phyloP scores from a whole-genome alignment of 1,284 basidiomycete species.

The Inonotus hispidus region DNA sequence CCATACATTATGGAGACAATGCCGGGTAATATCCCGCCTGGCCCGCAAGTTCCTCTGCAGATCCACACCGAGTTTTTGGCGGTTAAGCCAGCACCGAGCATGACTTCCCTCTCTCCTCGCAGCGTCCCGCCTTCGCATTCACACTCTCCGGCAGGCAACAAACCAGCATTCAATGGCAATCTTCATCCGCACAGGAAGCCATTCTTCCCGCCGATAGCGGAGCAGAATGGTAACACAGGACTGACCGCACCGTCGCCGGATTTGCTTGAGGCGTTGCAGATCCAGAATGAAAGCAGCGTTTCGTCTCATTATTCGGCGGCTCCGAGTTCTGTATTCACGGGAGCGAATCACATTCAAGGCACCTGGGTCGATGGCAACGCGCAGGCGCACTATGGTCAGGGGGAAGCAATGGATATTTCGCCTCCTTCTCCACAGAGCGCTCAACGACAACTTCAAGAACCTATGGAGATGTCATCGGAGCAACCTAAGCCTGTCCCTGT shows the following conservation, averaged over 20 bases:
- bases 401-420: slow-evolving; percentile 58
- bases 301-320: slow-evolving; percentile 21
- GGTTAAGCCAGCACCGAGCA: slow-evolving; percentile 27
- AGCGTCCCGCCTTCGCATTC: slow-evolving; percentile 57
- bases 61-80: slow-evolving; percentile 29
- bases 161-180: slow-evolving; percentile 36
- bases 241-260: slow-evolving; percentile 9
- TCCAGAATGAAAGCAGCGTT: slow-evolving; percentile 27
- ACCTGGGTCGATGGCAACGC: slow-evolving; percentile 20
- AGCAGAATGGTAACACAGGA: slow-evolving; percentile 15
- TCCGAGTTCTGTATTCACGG: slow-evolving; percentile 28
- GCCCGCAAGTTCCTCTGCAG: slow-evolving; percentile 39
- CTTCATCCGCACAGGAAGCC: slow-evolving; percentile 51
- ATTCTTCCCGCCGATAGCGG: slow-evolving; percentile 40
- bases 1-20: slow-evolving; percentile 76
- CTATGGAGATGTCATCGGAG: slow-evolving; percentile 52
- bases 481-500: slow-evolving; percentile 39
- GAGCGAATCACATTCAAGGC: slow-evolving; percentile 22
- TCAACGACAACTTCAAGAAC: slow-evolving; percentile 33
- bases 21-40: slow-evolving; percentile 64
- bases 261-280: slow-evolving; percentile 10
- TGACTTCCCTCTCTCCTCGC: slow-evolving; percentile 49
- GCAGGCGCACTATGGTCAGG: slow-evolving; percentile 30
- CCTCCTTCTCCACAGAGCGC: slow-evolving; percentile 35
- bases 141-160: slow-evolving; percentile 37